Percentiles rank a stretch among this genome's conserved stretches.
These are phyloP conservation scores for Bipolaris cookei DNA, from an alignment of 2,329 filamentous ascomycete genomes.

Conservation along the genomic window DNA sequence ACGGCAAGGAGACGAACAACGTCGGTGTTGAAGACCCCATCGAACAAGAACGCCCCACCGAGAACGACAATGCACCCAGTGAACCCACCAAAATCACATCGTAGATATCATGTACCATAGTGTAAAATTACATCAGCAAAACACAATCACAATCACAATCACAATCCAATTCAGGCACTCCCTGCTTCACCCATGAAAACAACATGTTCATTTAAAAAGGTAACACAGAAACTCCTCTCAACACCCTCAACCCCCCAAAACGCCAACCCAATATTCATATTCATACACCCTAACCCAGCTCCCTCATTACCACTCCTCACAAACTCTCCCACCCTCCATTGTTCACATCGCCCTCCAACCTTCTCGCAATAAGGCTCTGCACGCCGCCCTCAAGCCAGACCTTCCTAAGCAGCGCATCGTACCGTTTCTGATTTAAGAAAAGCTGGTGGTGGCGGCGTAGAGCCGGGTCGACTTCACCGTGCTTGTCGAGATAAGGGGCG, in stretches of 20 bases:
- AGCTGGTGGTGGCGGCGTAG: constrained; percentile 84
- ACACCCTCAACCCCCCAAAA: neutral
- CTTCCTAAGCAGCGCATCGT: constrained; percentile 84
- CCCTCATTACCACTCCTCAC: constrained; percentile 26
- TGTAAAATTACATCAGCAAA: neutral
- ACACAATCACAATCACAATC: neutral
- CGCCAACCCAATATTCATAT: neutral
- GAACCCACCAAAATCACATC: neutral
- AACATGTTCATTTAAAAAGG: neutral
- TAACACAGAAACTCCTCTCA: neutral
- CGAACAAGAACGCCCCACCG: neutral
- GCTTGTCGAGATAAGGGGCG: constrained; percentile 93
- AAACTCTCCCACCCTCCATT: constrained; percentile 93
- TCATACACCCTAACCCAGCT: neutral
- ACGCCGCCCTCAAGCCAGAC: constrained; percentile 88
- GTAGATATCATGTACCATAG: neutral
- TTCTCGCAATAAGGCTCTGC: constrained; percentile 85
- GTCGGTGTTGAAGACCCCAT: neutral
- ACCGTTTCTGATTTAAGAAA: constrained; percentile 90
- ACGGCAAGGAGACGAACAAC: neutral
- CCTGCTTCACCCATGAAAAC: neutral
- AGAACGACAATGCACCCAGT: neutral
- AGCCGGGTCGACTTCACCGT: constrained; percentile 94
- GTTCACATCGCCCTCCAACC: constrained; percentile 93
- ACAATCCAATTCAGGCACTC: neutral